These are phyloP conservation scores for Trichoderma cornu-damae DNA, from an alignment of 2,329 filamentous ascomycete genomes.

Conservation along the genomic window DNA sequence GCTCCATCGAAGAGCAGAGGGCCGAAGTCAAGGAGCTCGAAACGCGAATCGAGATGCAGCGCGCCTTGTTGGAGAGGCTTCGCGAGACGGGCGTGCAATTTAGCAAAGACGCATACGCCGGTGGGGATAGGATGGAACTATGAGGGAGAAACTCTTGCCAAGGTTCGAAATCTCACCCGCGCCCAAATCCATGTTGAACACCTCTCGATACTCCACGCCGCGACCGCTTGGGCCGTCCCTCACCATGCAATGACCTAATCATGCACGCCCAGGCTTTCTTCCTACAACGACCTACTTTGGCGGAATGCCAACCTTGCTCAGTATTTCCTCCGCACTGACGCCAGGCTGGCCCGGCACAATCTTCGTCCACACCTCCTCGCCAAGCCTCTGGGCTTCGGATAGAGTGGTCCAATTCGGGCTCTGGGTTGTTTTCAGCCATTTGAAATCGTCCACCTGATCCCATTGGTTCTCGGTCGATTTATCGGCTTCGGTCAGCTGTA, in stretches of 20 bases:
- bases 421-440: conserved; percentile 81
- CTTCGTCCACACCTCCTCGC: conserved; percentile 62
- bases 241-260: background rate
- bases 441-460: conserved; percentile 94
- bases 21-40: conserved; percentile 64
- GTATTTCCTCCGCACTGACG: conserved; percentile 59
- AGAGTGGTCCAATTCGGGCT: conserved; percentile 86
- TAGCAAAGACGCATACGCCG: conserved; percentile 28
- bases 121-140: conserved; percentile 40
- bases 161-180: background rate
- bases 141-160: conserved; percentile 21
- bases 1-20: conserved; percentile 63
- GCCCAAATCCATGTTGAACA: background rate
- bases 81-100: conserved; percentile 42
- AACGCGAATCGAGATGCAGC: conserved; percentile 57
- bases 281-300: conserved; percentile 14
- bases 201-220: background rate
- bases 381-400: conserved; percentile 52
- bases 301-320: conserved; percentile 47
- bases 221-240: background rate
- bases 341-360: conserved; percentile 60
- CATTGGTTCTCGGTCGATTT: conserved; percentile 59
- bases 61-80: conserved; percentile 50
- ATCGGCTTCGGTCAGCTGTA: conserved; percentile 30
- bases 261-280: background rate